Percentiles rank a stretch among this genome's conserved stretches.
These are phyloP conservation scores for Amyloporia xantha DNA, from an alignment of 768 basidiomycete genomes.

Conservation along the genomic window DNA sequence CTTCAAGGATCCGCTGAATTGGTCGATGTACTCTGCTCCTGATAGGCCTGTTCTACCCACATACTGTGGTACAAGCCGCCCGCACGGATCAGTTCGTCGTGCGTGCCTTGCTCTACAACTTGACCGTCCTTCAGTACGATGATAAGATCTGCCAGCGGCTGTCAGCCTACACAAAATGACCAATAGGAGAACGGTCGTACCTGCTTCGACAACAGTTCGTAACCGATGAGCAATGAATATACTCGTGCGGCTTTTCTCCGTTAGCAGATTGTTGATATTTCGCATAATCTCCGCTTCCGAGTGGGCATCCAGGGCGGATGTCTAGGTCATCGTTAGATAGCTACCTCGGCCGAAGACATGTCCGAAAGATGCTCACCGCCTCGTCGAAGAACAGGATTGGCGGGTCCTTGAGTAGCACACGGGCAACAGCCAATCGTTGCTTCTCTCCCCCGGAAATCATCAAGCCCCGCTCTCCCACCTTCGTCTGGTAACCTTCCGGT, in stretches of 20 bases:
- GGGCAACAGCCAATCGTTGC: constrained; percentile 90
- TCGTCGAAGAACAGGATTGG: constrained; percentile 98
- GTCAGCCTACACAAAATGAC: neutral
- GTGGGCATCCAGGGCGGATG: constrained; percentile 90
- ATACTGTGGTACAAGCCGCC: constrained; percentile 73
- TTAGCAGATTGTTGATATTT: constrained; percentile 77
- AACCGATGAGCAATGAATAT: constrained; percentile 96
- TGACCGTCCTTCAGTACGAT: constrained; percentile 89
- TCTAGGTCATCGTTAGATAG: constrained; percentile 39
- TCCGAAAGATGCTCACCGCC: constrained; percentile 53
- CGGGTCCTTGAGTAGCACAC: constrained; percentile 90
- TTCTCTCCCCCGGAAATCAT: constrained; percentile 99
- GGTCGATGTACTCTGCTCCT: neutral
- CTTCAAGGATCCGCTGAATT: no score
- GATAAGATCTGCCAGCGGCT: constrained; percentile 61
- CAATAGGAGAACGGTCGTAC: constrained; percentile 29
- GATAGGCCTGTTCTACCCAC: constrained; percentile 69
- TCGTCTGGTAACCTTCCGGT: constrained; percentile 83
- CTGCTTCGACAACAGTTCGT: constrained; percentile 86
- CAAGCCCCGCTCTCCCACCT: constrained; percentile 91
- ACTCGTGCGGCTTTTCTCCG: constrained; percentile 78
- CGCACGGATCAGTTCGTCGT: constrained; percentile 70
- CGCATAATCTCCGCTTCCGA: constrained; percentile 94
- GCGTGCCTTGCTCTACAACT: constrained; percentile 90
- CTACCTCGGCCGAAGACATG: neutral